A percentile compares a stretch with the other conserved stretches of the same genome.
These are phyloP conservation scores for Phaffomyces thermotolerans DNA, from an alignment of 805 yeast genomes.

Conservation along the genomic window DNA sequence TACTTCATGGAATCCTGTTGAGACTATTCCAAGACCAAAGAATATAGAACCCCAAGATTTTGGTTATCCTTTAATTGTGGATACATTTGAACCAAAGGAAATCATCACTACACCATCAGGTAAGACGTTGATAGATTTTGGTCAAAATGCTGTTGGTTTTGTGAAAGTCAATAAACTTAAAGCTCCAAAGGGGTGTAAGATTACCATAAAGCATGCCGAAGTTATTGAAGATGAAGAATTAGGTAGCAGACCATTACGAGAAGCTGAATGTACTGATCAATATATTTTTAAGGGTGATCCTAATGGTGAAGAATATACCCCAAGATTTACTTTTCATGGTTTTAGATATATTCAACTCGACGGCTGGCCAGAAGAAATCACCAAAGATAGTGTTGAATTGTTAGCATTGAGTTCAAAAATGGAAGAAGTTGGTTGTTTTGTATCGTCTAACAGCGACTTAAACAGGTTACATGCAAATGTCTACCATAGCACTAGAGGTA, in stretches of 20 bases:
- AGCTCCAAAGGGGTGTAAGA: constrained; percentile 7
- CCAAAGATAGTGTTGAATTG: constrained; percentile 8
- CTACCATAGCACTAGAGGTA: constrained; percentile 14
- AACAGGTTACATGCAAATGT: constrained; percentile 12
- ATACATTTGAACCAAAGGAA: constrained; percentile 6
- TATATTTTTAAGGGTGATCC: constrained; percentile 12
- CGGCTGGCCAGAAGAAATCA: constrained; percentile 11
- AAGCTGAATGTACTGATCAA: constrained; percentile 7
- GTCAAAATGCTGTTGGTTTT: constrained; percentile 16
- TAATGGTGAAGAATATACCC: constrained; percentile 11
- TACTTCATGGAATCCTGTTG: constrained; percentile 8
- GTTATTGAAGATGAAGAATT: constrained; percentile 13
- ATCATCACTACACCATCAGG: constrained; percentile 10
- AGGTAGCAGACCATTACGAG: constrained; percentile 12
- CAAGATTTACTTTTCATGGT: constrained; percentile 15
- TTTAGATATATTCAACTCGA: constrained; percentile 12
- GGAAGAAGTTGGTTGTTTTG: constrained; percentile 9
- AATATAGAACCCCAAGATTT: constrained; percentile 11
- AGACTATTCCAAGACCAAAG: constrained; percentile 4
- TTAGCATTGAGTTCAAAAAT: constrained; percentile 8
- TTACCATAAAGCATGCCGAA: constrained; percentile 12
- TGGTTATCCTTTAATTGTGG: constrained; percentile 10
- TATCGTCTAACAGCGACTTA: constrained; percentile 7
- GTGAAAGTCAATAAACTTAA: constrained; percentile 9
- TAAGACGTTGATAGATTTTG: constrained; percentile 9